These are phyloP conservation scores for Tylopilus sp. DNA, from an alignment of 1,284 basidiomycete genomes.

Conservation along the genomic window DNA sequence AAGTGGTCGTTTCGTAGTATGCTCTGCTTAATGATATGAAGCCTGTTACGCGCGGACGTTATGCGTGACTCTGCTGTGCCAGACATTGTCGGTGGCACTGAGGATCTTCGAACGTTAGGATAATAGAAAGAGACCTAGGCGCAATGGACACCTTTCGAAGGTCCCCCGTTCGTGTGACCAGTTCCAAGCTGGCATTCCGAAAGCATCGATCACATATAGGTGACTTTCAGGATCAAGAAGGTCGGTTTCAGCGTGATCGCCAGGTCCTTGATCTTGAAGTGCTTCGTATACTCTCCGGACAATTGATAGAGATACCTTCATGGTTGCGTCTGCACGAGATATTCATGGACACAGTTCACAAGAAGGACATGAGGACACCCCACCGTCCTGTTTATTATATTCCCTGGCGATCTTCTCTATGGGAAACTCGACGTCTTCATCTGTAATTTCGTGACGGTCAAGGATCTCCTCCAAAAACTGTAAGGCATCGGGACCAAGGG, in stretches of 20 bases:
- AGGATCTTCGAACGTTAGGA: slow-evolving; percentile 31
- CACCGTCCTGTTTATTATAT: slow-evolving; percentile 90
- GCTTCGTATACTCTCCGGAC: slow-evolving; percentile 80
- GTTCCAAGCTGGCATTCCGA: slow-evolving; percentile 90
- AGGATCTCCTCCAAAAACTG: slow-evolving; percentile 67
- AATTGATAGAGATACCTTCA: slow-evolving; percentile 74
- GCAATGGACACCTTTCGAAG: slow-evolving; percentile 68
- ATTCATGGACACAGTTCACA: slow-evolving; percentile 7
- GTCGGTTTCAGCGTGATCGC: slow-evolving; percentile 53
- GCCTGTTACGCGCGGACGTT: slow-evolving; percentile 72
- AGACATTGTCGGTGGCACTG: slow-evolving; percentile 58
- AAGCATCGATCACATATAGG: slow-evolving; percentile 83
- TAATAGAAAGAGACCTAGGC: slow-evolving; percentile 1
- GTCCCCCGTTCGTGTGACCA: slow-evolving; percentile 84
- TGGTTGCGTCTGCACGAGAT: slow-evolving; percentile 57
- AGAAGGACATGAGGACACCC: slow-evolving; percentile 20
- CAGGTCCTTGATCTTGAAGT: slow-evolving; percentile 69
- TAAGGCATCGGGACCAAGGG: slow-evolving; percentile 71
- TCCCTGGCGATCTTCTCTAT: slow-evolving; percentile 83
- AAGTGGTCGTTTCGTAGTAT: slow-evolving; percentile 94
- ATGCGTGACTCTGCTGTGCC: slow-evolving; percentile 80
- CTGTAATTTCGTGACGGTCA: slow-evolving; percentile 59
- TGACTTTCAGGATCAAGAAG: slow-evolving; percentile 82
- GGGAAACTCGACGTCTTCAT: slow-evolving; percentile 74
- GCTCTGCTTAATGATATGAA: slow-evolving; percentile 86